Evolutionary conservation across 306 rosid species (phyloP).

Genomic region (Rubus parviflorus): DNA sequence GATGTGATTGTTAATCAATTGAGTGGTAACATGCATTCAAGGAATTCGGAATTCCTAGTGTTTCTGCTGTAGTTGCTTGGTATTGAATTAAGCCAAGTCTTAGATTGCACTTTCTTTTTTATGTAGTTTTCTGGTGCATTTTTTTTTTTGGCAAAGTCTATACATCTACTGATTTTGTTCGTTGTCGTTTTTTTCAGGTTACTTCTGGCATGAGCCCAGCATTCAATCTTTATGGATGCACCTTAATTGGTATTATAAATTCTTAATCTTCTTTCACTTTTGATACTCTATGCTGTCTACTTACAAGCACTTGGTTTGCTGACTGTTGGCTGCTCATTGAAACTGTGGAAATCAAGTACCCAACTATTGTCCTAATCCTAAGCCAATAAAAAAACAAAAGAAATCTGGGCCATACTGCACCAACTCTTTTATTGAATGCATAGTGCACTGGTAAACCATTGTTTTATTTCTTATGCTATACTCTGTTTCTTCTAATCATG

Average conservation of each 20-base stretch:
- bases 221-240: conserved; percentile 83
- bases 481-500: conserved; percentile 25
- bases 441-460: not conserved
- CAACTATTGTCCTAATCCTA: not conserved
- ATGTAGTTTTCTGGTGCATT: not conserved
- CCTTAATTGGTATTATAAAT: conserved; percentile 62
- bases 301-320: not conserved
- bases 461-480: conserved; percentile 12
- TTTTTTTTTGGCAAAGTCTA: too few relatives aligned
- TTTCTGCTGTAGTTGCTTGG: conserved; percentile 2
- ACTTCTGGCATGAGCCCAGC: conserved; percentile 90
- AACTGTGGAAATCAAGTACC: not conserved
- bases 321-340: not conserved
- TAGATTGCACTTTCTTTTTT: not conserved
- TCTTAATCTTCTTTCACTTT: conserved; percentile 17
- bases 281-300: not conserved
- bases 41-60: not conserved
- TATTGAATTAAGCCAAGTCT: not conserved
- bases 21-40: not conserved
- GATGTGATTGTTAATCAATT: not conserved
- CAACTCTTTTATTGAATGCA: not conserved
- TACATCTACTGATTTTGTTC: not conserved
- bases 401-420: not conserved
- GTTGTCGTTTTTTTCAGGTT: conserved; percentile 50
- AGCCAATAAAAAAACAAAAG: not conserved